phyloP scores from a whole-genome alignment of 441 rosid species.

The Croton setiger region DNA sequence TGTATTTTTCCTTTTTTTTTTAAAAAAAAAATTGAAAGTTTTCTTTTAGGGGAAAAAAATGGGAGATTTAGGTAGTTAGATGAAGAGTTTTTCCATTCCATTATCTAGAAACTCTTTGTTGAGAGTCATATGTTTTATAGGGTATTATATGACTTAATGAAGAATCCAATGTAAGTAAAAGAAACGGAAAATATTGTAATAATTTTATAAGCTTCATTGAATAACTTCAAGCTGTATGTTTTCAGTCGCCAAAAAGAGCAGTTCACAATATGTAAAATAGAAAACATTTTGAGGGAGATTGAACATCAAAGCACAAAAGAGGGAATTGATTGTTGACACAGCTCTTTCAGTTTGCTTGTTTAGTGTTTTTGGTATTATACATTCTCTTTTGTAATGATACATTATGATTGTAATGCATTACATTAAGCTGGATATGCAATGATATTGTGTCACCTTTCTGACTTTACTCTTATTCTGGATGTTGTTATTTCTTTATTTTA shows the following conservation, averaged over 20 bases:
- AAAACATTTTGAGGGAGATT: neutral
- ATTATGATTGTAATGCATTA: neutral
- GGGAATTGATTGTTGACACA: neutral
- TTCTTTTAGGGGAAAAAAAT: too few relatives aligned
- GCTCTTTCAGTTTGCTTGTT: neutral
- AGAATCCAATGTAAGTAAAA: too few relatives aligned
- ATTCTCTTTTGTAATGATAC: neutral
- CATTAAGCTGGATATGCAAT: neutral
- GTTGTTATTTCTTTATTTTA: conserved; percentile 2
- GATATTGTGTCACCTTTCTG: neutral
- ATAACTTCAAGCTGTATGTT: neutral
- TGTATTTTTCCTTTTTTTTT: too few relatives aligned
- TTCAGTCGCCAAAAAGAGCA: neutral
- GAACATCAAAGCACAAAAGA: neutral
- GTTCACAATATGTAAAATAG: neutral
- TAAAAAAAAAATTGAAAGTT: too few relatives aligned
- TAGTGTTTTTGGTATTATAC: neutral
- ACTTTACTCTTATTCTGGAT: neutral
- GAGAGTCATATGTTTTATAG: too few relatives aligned
- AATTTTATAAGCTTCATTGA: neutral
- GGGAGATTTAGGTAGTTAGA: too few relatives aligned
- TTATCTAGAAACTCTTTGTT: neutral
- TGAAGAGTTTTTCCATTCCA: too few relatives aligned
- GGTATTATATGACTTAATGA: too few relatives aligned
- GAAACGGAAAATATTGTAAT: neutral